These are phyloP conservation scores for Neotropicomus parvogracilis DNA, from an alignment of 1,284 basidiomycete genomes.

Conservation along the genomic window DNA sequence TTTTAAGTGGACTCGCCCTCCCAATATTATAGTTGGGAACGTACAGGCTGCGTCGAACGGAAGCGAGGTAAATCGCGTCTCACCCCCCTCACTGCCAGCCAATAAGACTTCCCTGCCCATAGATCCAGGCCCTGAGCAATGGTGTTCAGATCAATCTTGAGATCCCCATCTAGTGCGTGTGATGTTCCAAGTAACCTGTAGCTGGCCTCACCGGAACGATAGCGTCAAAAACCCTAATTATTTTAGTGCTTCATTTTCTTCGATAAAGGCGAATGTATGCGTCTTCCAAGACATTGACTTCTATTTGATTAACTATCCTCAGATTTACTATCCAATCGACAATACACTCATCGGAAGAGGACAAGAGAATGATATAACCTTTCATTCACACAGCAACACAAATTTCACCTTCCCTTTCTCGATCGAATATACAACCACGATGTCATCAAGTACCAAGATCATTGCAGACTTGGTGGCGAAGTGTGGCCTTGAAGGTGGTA, in stretches of 20 bases:
- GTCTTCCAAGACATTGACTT: not conserved
- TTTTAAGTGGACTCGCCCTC: slow-evolving; percentile 74
- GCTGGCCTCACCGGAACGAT: slow-evolving; percentile 13
- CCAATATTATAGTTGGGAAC: slow-evolving; percentile 62
- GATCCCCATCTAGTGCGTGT: slow-evolving; percentile 62
- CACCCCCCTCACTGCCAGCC: not conserved
- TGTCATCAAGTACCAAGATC: slow-evolving; percentile 59
- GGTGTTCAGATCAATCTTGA: slow-evolving; percentile 64
- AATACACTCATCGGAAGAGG: slow-evolving; percentile 66
- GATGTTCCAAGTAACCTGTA: slow-evolving; percentile 1
- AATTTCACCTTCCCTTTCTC: slow-evolving; percentile 82
- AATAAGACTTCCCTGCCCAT: slow-evolving; percentile 13
- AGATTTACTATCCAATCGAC: slow-evolving; percentile 76
- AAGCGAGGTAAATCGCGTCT: slow-evolving; percentile 39
- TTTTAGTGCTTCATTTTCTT: slow-evolving; percentile 70
- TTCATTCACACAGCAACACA: slow-evolving; percentile 62
- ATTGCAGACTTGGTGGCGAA: slow-evolving; percentile 63
- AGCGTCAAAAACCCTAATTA: slow-evolving; percentile 87
- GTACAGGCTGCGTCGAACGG: slow-evolving; percentile 43
- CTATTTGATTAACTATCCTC: slow-evolving; percentile 7
- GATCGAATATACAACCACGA: slow-evolving; percentile 62
- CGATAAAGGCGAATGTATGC: slow-evolving; percentile 62
- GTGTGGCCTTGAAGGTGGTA: slow-evolving; percentile 59
- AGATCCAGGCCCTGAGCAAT: slow-evolving; percentile 39
- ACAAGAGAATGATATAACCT: slow-evolving; percentile 54